These are phyloP conservation scores for Pseudopithomyces chartarum DNA, from an alignment of 2,329 filamentous ascomycete species.

Conservation along the genomic window DNA sequence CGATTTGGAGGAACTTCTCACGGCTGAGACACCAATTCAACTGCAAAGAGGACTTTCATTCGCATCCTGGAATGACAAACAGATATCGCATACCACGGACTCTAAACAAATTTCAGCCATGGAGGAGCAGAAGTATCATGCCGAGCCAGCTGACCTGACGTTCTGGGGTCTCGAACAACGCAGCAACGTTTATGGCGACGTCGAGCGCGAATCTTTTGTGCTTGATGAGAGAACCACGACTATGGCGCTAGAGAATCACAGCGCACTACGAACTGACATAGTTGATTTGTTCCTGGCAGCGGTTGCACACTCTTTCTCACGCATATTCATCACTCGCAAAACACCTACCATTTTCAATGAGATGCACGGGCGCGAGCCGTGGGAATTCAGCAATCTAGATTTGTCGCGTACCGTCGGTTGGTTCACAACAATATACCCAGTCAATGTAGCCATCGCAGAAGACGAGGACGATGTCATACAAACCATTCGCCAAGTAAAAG, in stretches of 20 bases:
- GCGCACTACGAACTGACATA: conserved; percentile 57
- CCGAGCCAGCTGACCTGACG: conserved; percentile 25
- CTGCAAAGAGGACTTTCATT: conserved; percentile 33
- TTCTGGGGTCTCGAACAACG: conserved; percentile 40
- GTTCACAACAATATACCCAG: conserved; percentile 63
- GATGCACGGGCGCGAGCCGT: conserved; percentile 45
- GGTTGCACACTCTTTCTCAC: conserved; percentile 60
- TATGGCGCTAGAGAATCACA: conserved; percentile 35
- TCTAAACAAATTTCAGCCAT: conserved; percentile 11
- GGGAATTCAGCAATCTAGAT: conserved; percentile 53
- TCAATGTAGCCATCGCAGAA: conserved; percentile 51
- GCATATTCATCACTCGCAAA: conserved; percentile 59
- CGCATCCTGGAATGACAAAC: conserved; percentile 36
- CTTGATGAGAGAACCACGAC: conserved; percentile 25
- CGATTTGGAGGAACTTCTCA: conserved; percentile 39
- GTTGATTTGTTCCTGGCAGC: conserved; percentile 61
- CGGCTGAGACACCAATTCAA: conserved; percentile 8
- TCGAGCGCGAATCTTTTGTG: conserved; percentile 33
- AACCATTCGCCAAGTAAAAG: conserved; percentile 60
- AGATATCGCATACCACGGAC: conserved; percentile 23
- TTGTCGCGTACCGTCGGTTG: conserved; percentile 64
- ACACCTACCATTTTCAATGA: conserved; percentile 56
- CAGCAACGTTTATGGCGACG: conserved; percentile 35
- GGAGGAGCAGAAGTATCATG: conserved; percentile 14
- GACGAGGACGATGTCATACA: conserved; percentile 56